Evolutionary conservation across 345 rosid genomes (phyloP), one percentile per base, ranked within the genome.

Genomic region (Corymbia maculata): DNA sequence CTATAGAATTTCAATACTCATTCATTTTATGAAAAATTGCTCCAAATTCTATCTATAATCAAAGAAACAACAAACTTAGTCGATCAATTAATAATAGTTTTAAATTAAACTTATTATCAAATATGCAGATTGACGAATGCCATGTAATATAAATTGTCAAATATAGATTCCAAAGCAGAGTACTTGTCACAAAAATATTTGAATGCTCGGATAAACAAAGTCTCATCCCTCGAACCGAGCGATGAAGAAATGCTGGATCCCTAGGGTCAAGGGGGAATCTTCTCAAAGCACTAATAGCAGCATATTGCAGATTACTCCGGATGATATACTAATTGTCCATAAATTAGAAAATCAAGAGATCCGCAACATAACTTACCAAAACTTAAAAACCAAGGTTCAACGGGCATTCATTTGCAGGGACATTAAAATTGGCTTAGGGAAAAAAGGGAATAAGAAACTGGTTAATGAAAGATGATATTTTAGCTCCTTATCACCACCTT

Each of bases 231-330:
- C 42, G 42, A 36, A 36, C 42, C 42, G 42, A 36, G 42, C 42
- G 42, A 88, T 94, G 98, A 91, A 98, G 92, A 93, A 98, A 95
- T 64, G 90, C 92, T 50, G 96, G 98, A 92, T 98, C 96, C 90
- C 99, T 98, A 44, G 99, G 99, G 95, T 98, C 98, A 89, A 98
- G 89, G 79, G 99, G 97, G 88, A 98, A 96, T 91, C 99, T 95
- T 92, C 98, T 95, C 90, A 98, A 92, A 87, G 99, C 99, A 92
- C 99, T 97, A 90, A 97, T 80, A 7, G 97, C 96, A 70, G 96
- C 98, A 88, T 96, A 98, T 91, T 98, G 99, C 91, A 98, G 92
- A 92, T 98, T 97, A 93, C 98, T 94, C 88, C 95, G 95, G 51
- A 98, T 93, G 89, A 95, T 92, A 51, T 94, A 95, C 99, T 96